Evolutionary conservation across 106 monocot species (phyloP).

Genomic region (Dactylorhiza incarnata): DNA sequence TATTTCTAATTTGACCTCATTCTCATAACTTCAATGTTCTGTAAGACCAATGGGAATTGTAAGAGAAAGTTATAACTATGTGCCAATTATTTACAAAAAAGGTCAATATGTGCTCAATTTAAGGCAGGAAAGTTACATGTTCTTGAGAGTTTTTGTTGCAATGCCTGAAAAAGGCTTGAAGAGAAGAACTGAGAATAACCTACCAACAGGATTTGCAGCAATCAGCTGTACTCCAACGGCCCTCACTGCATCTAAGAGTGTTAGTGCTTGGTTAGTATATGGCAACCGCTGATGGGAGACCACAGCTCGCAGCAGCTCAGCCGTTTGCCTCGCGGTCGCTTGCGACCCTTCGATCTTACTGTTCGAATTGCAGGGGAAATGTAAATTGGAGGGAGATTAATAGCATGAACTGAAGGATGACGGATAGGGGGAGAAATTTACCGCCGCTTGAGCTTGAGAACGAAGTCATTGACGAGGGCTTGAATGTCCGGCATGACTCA

Average conservation of each 20-base stretch:
- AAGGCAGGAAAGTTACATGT: too few relatives aligned
- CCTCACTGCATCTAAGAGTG: conserved; percentile 61
- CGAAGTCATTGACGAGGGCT: conserved; percentile 68
- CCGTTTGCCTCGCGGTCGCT: conserved; percentile 72
- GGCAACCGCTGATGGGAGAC: conserved; percentile 86
- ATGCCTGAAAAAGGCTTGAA: background rate
- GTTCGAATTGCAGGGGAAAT: background rate
- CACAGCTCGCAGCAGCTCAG: conserved; percentile 84
- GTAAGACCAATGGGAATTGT: too few relatives aligned
- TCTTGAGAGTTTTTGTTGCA: too few relatives aligned
- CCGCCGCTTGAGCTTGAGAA: conserved; percentile 78
- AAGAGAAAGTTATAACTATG: too few relatives aligned
- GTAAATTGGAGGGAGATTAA: background rate
- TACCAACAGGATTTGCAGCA: conserved; percentile 86
- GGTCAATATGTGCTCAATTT: too few relatives aligned
- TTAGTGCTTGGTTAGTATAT: conserved; percentile 47
- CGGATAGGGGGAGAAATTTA: conserved; percentile 4
- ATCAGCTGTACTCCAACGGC: conserved; percentile 77
- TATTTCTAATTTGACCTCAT: too few relatives aligned
- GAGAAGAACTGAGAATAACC: background rate
- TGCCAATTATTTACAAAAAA: too few relatives aligned
- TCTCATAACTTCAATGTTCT: too few relatives aligned
- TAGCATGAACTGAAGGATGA: background rate
- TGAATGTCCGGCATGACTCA: conserved; percentile 82
- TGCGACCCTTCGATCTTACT: conserved; percentile 98